Evolutionary conservation across 805 yeast species (phyloP), one percentile per base, ranked within the genome.

Genomic region (Monosporozyma unispora): DNA sequence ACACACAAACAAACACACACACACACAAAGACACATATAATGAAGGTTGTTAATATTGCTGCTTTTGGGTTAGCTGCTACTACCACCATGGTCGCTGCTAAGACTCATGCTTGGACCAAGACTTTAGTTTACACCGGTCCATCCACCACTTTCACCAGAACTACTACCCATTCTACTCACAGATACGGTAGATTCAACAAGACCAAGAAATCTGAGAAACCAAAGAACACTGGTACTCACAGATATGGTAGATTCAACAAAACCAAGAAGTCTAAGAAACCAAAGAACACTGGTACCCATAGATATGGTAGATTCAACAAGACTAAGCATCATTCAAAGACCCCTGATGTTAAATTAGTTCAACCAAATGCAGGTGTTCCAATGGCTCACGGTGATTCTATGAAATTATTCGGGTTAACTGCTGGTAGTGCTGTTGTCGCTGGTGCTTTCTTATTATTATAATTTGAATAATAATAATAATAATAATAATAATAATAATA

Each of bases 281-380:
- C 75, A 7, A 55, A 60, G 54, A 37, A 68, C 14, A 67, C 78
- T 52, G 78, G 78, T 55, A 80, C 85, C 49, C 84, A 80, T 70
- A 74, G 66, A 52, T 71, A 70, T 55, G 86, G 86, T 56, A 72
- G 72, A 60, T 73, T 78, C 71, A 72, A 73, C 65, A 70, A 74
- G 60, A 64, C 67, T 44, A 56, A 57, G 33, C 52, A 53, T 40
- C 50, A 49, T 19, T 21, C 47, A 8, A 57, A 65, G 44, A 54
- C 67, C 10, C 51, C 61, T 58, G 57, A 43, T 25, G 44, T 39
- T 64, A 44, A 52, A 22, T 49, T 44, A 39, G 59, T 54, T 40
- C 49, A 23, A 42, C 50, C 46, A 33, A 52, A 51, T 27, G 52
- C 48, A 14, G 64, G 57, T 40, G 50, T 54, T 29, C 50, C 52